These are phyloP conservation scores for Gentiana macrophylla DNA, from an alignment of 257 asterid species.

Conservation along the genomic window DNA sequence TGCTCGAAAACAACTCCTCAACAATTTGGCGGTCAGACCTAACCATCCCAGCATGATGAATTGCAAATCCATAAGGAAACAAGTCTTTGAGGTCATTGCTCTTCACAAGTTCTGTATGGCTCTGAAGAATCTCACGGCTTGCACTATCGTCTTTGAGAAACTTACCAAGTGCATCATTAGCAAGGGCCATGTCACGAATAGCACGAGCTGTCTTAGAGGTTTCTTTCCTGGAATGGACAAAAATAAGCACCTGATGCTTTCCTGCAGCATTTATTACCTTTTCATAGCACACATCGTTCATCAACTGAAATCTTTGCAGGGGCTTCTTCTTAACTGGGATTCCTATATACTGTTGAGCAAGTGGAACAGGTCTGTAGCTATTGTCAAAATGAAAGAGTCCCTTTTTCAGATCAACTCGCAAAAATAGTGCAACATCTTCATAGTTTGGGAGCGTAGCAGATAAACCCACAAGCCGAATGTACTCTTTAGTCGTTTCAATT, in stretches of 20 bases:
- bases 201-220: constrained; percentile 40
- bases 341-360: constrained; percentile 34
- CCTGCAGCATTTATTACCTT: constrained; percentile 31
- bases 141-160: constrained; percentile 32
- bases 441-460: constrained; percentile 39
- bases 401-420: constrained; percentile 31
- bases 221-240: constrained; percentile 37
- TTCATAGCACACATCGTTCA: constrained; percentile 39
- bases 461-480: constrained; percentile 34
- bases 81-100: constrained; percentile 38
- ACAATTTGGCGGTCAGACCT: constrained; percentile 35
- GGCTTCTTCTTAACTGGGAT: constrained; percentile 33
- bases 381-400: constrained; percentile 36
- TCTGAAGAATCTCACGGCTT: constrained; percentile 30
- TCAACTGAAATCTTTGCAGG: constrained; percentile 34
- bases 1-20: constrained; percentile 28
- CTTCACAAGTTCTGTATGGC: constrained; percentile 32
- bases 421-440: constrained; percentile 31
- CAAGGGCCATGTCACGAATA: constrained; percentile 33
- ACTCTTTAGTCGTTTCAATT: constrained; percentile 34
- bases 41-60: constrained; percentile 38
- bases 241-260: constrained; percentile 35
- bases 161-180: constrained; percentile 30
- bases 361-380: constrained; percentile 34
- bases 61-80: constrained; percentile 35